Conservation (phyloP, 495 filamentous ascomycete species). For the Cercophora samala region DNA sequence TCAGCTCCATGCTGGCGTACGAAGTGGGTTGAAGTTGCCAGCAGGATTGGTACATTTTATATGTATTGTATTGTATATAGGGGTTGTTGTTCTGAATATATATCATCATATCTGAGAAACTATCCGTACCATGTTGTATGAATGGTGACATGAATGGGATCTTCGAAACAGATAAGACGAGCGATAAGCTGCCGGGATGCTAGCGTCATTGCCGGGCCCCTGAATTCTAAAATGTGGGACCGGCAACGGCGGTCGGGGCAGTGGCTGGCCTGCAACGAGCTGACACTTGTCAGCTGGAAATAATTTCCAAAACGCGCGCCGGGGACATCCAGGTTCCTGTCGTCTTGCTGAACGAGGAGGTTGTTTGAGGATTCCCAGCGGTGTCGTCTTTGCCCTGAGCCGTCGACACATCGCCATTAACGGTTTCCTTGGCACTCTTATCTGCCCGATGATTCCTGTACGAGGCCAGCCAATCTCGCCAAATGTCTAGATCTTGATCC, state of each 20-base stretch:
- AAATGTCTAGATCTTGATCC: slow-evolving; percentile 18
- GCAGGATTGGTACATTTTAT: slow-evolving; percentile 25
- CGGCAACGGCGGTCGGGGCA: not conserved
- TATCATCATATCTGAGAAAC: not conserved
- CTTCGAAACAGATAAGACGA: not conserved
- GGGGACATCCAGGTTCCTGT: slow-evolving; percentile 5
- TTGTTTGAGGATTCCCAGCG: slow-evolving; percentile 3
- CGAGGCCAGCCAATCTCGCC: slow-evolving; percentile 19
- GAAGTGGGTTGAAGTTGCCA: slow-evolving; percentile 18
- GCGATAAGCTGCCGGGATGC: not conserved
- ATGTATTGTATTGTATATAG: not conserved
- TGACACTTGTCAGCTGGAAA: slow-evolving; percentile 13
- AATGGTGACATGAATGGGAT: not conserved
- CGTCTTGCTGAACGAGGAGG: not conserved
- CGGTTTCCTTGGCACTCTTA: not conserved
- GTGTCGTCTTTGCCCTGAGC: not conserved
- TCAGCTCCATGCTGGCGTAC: slow-evolving; percentile 8
- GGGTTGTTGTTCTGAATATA: not conserved
- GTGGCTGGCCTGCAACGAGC: slow-evolving; percentile 7
- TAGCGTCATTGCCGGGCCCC: slow-evolving; percentile 1
- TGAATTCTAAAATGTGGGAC: slow-evolving; percentile 7
- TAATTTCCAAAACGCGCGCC: slow-evolving; percentile 8
- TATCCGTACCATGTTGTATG: not conserved
- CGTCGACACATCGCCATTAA: slow-evolving; percentile 6
- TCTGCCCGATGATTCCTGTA: slow-evolving; percentile 5